Conservation (phyloP, 805 yeast species). For the Yarrowia osloensis region DNA sequence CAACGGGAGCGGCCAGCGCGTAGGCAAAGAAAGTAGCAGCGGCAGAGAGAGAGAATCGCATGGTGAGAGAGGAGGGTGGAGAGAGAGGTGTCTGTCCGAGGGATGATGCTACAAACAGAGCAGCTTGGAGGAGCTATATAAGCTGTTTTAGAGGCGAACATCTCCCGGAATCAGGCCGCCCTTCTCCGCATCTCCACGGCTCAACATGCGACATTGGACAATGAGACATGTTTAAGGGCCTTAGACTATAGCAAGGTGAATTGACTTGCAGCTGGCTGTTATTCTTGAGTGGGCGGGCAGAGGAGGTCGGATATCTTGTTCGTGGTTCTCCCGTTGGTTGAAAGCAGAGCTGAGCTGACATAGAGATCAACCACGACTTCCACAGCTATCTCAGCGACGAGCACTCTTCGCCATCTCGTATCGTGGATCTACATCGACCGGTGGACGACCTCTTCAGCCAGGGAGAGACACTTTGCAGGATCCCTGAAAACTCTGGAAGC, state of each 20-base stretch:
- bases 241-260: background rate
- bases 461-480: too few relatives aligned
- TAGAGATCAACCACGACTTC: too few relatives aligned
- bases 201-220: background rate
- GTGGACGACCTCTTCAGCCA: too few relatives aligned
- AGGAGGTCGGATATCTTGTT: background rate
- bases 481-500: background rate
- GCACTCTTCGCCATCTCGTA: too few relatives aligned
- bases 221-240: background rate
- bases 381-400: too few relatives aligned
- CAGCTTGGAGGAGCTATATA: background rate
- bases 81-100: background rate
- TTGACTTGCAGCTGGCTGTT: background rate
- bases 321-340: too few relatives aligned
- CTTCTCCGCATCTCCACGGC: background rate
- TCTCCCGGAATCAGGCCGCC: background rate
- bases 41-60: constrained; percentile 5
- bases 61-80: background rate
- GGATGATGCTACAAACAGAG: background rate
- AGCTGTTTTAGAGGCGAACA: background rate
- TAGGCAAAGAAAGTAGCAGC: background rate
- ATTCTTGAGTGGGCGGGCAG: background rate
- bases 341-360: too few relatives aligned
- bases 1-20: constrained; percentile 26
- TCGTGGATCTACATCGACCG: too few relatives aligned